A percentile compares a stretch with the other conserved stretches of the same genome.
phyloP scores from a whole-genome alignment of 2,329 filamentous ascomycete genomes.

The Aspergillus viridinutans region DNA sequence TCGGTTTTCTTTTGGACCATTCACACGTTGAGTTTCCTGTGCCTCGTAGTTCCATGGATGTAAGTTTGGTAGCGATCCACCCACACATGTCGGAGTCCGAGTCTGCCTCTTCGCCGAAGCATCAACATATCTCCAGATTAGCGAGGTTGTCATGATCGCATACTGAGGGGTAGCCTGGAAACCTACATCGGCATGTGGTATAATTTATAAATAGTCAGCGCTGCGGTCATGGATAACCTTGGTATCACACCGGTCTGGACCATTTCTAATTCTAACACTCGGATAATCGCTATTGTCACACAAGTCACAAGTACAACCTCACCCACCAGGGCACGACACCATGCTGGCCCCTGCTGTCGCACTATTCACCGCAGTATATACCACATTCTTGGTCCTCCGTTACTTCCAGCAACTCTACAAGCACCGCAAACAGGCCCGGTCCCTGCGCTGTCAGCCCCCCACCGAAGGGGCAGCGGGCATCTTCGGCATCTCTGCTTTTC shows the following conservation, averaged over 20 bases:
- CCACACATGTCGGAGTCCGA: too few relatives aligned
- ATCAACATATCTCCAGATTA: too few relatives aligned
- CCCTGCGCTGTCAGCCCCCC: slow-evolving; percentile 23
- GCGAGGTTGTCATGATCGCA: too few relatives aligned
- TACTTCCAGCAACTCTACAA: slow-evolving; percentile 18
- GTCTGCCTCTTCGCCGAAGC: too few relatives aligned
- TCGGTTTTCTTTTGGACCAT: not conserved
- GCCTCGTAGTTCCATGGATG: not conserved
- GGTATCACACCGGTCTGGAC: not conserved
- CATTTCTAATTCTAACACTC: not conserved
- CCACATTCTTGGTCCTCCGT: slow-evolving; percentile 19
- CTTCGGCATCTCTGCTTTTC: slow-evolving; percentile 24
- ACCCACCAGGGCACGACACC: not conserved
- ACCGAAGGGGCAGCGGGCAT: slow-evolving; percentile 7
- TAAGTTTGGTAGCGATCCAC: too few relatives aligned
- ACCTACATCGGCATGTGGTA: too few relatives aligned
- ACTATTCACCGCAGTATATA: slow-evolving; percentile 17
- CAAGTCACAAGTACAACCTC: not conserved
- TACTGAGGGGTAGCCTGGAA: not conserved
- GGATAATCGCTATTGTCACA: not conserved
- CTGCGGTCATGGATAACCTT: not conserved
- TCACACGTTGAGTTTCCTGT: not conserved
- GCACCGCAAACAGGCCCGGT: slow-evolving; percentile 22
- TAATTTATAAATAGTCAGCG: not conserved
- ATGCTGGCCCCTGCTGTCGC: slow-evolving; percentile 21